Evolutionary conservation across 352 stramenopile species (phyloP).

Genomic region (Pythium folliculosum): DNA sequence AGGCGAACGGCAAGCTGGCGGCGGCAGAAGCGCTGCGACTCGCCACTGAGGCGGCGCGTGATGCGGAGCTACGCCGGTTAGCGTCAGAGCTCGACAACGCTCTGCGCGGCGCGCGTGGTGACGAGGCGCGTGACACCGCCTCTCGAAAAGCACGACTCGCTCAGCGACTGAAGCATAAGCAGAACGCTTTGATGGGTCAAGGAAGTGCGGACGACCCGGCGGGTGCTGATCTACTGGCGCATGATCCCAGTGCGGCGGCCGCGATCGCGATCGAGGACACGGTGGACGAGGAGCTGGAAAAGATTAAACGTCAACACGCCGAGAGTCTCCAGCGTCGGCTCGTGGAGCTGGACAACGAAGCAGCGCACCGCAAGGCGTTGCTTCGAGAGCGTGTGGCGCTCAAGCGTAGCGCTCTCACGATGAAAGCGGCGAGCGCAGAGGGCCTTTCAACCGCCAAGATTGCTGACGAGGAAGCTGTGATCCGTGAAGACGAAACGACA

Average conservation of each 20-base stretch:
- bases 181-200: neutral
- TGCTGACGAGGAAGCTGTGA: neutral
- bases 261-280: conserved; percentile 8
- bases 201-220: neutral
- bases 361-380: conserved; percentile 5
- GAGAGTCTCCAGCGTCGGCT: conserved; percentile 13
- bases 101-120: neutral
- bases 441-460: neutral
- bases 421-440: neutral
- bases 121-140: neutral
- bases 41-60: conserved; percentile 34
- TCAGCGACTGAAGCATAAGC: neutral
- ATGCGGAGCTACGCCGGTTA: conserved; percentile 34
- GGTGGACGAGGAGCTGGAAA: conserved; percentile 14
- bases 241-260: neutral
- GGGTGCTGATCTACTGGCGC: neutral
- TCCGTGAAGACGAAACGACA: neutral
- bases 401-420: conserved; percentile 16
- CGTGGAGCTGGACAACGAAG: conserved; percentile 12
- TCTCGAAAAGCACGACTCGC: neutral
- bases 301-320: conserved; percentile 3
- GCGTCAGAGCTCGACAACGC: conserved; percentile 31
- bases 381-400: conserved; percentile 13
- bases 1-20: conserved; percentile 29
- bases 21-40: conserved; percentile 30